Percentiles rank a stretch among this genome's conserved stretches.
Evolutionary conservation across 2,329 filamentous ascomycete species (phyloP).

Genomic region (Pseudopithomyces chartarum): DNA sequence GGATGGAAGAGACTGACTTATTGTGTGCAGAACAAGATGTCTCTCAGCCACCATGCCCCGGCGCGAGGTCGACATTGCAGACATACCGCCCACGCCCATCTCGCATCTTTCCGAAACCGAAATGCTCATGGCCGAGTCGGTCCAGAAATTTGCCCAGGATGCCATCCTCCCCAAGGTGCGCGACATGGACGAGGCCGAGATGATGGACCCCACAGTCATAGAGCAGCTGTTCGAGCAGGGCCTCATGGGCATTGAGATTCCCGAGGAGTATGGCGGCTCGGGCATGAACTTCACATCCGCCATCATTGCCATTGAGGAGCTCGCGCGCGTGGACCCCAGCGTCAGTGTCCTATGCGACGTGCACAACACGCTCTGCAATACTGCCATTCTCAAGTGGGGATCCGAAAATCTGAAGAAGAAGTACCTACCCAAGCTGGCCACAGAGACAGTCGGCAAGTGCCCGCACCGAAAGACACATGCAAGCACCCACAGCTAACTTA

Average conservation of each 20-base stretch:
- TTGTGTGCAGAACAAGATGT: slow-evolving; percentile 40
- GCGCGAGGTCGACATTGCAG: slow-evolving; percentile 61
- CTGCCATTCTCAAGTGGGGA: slow-evolving; percentile 84
- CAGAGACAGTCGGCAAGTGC: slow-evolving; percentile 72
- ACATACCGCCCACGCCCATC: slow-evolving; percentile 88
- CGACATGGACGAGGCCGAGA: slow-evolving; percentile 96
- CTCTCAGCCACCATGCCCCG: slow-evolving; percentile 49
- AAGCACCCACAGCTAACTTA: not conserved
- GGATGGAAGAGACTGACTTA: slow-evolving; percentile 7
- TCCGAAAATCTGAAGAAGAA: slow-evolving; percentile 78
- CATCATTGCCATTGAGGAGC: slow-evolving; percentile 95
- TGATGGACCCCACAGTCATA: slow-evolving; percentile 86
- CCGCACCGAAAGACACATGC: not conserved
- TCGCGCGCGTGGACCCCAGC: slow-evolving; percentile 90
- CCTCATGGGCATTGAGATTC: slow-evolving; percentile 96
- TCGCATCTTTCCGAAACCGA: slow-evolving; percentile 91
- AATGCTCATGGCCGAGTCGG: slow-evolving; percentile 83
- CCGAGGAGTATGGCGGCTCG: slow-evolving; percentile 93
- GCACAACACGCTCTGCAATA: slow-evolving; percentile 98
- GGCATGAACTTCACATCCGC: slow-evolving; percentile 99
- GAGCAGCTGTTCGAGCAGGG: slow-evolving; percentile 97
- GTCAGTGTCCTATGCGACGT: slow-evolving; percentile 96
- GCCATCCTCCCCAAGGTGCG: slow-evolving; percentile 88
- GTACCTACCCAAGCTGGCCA: slow-evolving; percentile 88
- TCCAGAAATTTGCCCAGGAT: slow-evolving; percentile 88